These are phyloP conservation scores for Geotrichum aggregatum DNA, from an alignment of 1,139 yeast species.

Conservation along the genomic window DNA sequence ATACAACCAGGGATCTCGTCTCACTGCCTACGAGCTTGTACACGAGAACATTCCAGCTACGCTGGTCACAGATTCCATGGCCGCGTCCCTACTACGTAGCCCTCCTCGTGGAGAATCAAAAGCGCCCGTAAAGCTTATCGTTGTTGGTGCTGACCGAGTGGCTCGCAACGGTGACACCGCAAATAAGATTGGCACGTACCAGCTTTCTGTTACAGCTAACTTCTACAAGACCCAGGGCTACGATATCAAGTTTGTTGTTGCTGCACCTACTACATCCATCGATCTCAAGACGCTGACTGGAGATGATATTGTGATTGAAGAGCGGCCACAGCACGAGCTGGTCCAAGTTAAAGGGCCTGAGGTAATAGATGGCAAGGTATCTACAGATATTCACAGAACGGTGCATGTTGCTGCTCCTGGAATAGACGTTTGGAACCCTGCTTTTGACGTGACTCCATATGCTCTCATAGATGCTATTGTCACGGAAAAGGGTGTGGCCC, in stretches of 20 bases:
- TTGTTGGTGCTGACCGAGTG: slow-evolving; percentile 98
- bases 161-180: slow-evolving; percentile 89
- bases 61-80: slow-evolving; percentile 88
- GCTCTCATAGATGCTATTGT: slow-evolving; percentile 79
- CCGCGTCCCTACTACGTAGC: slow-evolving; percentile 58
- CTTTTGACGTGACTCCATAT: slow-evolving; percentile 90
- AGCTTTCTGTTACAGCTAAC: slow-evolving; percentile 66
- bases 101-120: slow-evolving; percentile 22
- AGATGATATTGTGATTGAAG: slow-evolving; percentile 74
- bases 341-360: slow-evolving; percentile 70
- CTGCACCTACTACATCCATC: slow-evolving; percentile 91
- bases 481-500: slow-evolving; percentile 62
- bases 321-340: slow-evolving; percentile 76
- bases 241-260: slow-evolving; percentile 76
- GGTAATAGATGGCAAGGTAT: slow-evolving; percentile 37
- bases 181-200: slow-evolving; percentile 94
- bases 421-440: slow-evolving; percentile 90
- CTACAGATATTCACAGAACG: slow-evolving; percentile 32
- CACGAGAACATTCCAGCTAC: slow-evolving; percentile 86
- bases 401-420: slow-evolving; percentile 87
- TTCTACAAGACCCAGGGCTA: slow-evolving; percentile 31
- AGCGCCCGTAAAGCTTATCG: slow-evolving; percentile 71
- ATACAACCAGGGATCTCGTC: slow-evolving; percentile 90
- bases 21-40: slow-evolving; percentile 85
- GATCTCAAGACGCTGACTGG: slow-evolving; percentile 67